Evolutionary conservation across 2,329 filamentous ascomycete genomes (phyloP), one percentile per base, ranked within the genome.

Genomic region (Fonsecaea multimorphosa): DNA sequence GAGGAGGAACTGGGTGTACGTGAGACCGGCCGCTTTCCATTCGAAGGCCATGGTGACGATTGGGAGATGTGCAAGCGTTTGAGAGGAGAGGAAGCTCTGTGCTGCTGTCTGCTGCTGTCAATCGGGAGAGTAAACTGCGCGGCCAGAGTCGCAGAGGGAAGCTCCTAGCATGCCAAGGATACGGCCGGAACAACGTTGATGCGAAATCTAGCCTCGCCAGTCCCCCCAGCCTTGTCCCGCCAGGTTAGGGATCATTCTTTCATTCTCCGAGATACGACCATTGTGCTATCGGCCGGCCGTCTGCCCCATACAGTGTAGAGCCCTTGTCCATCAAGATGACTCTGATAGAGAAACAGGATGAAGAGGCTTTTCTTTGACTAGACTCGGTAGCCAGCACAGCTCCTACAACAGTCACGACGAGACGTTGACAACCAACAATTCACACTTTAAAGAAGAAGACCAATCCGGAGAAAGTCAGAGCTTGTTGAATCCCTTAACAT

Each of bases 11-110:
- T 69, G 63, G 68, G 56, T 92, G 81, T 91, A 97, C 93, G 89
- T 96, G 80, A 98, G 86, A 83, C 95, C 95, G 81, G 95, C 92
- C 79, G 93, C 88, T 91, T 97, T 98, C 95, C 94, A 99, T 80
- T 93, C 92, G 85, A 93, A 94, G 84, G 91, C 86, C 95, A 98
- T 99, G 19, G 66, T 71, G 67, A 63, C 34, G 29, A 31, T 63
- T 24, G 32, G 51, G n/a, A 34, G 54, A 32, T n/a, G 55, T 54
- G 53, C 44, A 12, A 44, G 34, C 7, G 38, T 24, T 24, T 46
- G 58, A 31, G 58, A 29, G 12, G 19, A 32, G 22, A 8, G 32
- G 46, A 38, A 51, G 44, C 31, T 38, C 31, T 60, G 31, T 16
- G 31, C 40, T n/a, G 44, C n/a, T 51, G 1, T 53, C 46, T 16